Percentiles rank a stretch among this genome's conserved stretches.
phyloP scores from a whole-genome alignment of 1,284 basidiomycete species.

The Puccinia horiana region DNA sequence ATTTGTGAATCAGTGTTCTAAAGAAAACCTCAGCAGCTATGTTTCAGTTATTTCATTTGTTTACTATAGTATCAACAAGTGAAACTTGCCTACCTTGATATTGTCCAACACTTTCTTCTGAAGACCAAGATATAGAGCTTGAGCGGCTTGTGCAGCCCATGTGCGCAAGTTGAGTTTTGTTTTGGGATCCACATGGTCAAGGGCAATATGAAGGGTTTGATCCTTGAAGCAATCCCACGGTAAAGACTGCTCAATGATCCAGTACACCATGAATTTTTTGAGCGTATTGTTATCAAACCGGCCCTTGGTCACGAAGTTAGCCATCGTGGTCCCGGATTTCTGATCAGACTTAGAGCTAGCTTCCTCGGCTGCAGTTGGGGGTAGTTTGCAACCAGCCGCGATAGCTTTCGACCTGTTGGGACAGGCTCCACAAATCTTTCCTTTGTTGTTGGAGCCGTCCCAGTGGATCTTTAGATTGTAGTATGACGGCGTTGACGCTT shows the following conservation, averaged over 20 bases:
- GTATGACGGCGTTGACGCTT: background rate
- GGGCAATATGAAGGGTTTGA: background rate
- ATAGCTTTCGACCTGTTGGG: background rate
- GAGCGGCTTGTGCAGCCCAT: background rate
- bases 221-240: background rate
- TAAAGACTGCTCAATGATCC: no score
- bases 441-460: constrained; percentile 21
- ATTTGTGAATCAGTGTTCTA: background rate
- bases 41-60: background rate
- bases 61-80: background rate
- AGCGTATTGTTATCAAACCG: background rate
- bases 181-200: background rate
- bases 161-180: background rate
- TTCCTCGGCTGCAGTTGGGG: background rate
- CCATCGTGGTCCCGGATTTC: background rate
- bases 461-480: constrained; percentile 15
- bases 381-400: background rate
- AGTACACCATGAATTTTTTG: background rate
- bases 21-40: background rate
- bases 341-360: background rate
- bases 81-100: background rate
- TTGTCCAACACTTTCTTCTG: no score
- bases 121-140: background rate
- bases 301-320: background rate
- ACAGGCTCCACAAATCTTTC: background rate